Conservation (phyloP, 192 early-diverging fungal genomes). For the Rhizophagus clarus region DNA sequence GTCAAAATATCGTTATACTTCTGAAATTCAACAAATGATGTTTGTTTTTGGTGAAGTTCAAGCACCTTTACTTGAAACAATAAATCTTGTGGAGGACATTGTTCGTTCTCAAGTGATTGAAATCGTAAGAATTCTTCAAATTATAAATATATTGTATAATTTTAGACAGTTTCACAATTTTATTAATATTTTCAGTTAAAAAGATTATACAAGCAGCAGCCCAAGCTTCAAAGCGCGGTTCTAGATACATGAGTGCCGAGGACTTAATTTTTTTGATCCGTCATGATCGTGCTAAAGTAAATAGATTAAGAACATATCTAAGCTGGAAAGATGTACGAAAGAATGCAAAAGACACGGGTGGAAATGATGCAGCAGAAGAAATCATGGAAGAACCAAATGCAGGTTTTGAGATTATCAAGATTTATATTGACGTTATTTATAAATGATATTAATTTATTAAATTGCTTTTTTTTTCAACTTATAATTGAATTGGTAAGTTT, state of each 20-base stretch:
- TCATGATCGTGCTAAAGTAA: constrained; percentile 92
- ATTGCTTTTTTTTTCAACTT: neutral
- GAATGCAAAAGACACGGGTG: constrained; percentile 81
- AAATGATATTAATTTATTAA: neutral
- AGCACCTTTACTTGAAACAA: constrained; percentile 87
- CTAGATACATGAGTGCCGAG: constrained; percentile 80
- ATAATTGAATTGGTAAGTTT: neutral
- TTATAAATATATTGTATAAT: neutral
- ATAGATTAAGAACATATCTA: constrained; percentile 86
- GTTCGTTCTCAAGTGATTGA: constrained; percentile 93
- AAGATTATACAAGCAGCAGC: constrained; percentile 87
- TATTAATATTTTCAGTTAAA: neutral
- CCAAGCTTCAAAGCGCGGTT: constrained; percentile 78
- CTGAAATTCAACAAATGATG: constrained; percentile 98
- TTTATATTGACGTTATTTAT: neutral
- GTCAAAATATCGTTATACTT: constrained; percentile 60
- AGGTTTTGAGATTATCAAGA: constrained; percentile 9
- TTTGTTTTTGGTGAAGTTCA: constrained; percentile 96
- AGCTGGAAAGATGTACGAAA: constrained; percentile 97
- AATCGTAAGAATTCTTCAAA: constrained; percentile 61
- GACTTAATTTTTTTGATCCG: constrained; percentile 97
- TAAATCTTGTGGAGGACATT: constrained; percentile 93
- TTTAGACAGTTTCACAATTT: neutral
- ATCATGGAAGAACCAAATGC: constrained; percentile 57
- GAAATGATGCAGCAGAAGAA: constrained; percentile 54